These are phyloP conservation scores for Miscanthus sacchariflorus DNA, from an alignment of 202 grass and related monocot genomes.

Conservation along the genomic window DNA sequence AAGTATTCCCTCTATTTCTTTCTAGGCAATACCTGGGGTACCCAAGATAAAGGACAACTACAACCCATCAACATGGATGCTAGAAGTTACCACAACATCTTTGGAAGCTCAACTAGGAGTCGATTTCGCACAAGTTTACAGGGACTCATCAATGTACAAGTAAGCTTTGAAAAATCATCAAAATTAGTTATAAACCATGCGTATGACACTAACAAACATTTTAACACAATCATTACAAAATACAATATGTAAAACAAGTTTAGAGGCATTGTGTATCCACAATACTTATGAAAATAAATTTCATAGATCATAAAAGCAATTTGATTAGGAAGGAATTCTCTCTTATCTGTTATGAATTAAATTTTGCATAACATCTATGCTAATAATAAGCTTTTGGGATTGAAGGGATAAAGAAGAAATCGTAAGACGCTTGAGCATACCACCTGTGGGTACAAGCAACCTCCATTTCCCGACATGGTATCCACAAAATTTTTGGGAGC, in stretches of 20 bases:
- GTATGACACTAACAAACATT: not conserved
- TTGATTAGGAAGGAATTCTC: not conserved
- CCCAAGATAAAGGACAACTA: conserved; percentile 76
- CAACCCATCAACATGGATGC: conserved; percentile 91
- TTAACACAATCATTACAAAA: not conserved
- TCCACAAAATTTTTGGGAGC: conserved; percentile 63
- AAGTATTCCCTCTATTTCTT: not conserved
- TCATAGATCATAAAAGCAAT: not conserved
- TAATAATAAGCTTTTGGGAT: conserved; percentile 25
- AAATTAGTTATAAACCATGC: not conserved
- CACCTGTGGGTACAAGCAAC: conserved; percentile 45
- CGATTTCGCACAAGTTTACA: conserved; percentile 75
- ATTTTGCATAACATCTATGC: not conserved
- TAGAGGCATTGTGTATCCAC: not conserved
- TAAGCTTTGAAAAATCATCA: conserved; percentile 18
- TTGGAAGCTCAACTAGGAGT: conserved; percentile 56
- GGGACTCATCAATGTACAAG: conserved; percentile 52
- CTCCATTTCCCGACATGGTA: conserved; percentile 66
- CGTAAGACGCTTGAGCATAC: conserved; percentile 57
- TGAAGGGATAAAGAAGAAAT: conserved; percentile 63
- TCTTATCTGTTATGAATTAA: not conserved
- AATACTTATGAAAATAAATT: not conserved
- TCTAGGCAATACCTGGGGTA: conserved; percentile 66
- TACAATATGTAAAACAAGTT: not conserved
- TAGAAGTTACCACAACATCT: conserved; percentile 78